These are phyloP conservation scores for Tuber magnatum DNA, from an alignment of 495 filamentous ascomycete species.

Conservation along the genomic window DNA sequence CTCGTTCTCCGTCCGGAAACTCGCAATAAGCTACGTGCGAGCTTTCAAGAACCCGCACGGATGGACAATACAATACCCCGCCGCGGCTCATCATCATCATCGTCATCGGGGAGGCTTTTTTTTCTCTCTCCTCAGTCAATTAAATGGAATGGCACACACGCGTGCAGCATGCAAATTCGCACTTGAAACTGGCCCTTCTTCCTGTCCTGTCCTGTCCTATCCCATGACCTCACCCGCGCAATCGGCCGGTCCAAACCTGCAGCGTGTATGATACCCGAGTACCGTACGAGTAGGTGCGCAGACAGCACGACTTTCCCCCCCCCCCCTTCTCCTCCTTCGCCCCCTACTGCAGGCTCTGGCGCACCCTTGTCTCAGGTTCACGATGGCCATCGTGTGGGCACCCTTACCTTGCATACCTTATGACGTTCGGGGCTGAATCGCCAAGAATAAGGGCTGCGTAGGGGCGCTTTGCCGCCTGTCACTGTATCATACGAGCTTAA, in stretches of 20 bases:
- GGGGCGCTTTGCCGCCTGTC: too few species aligned
- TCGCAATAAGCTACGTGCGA: too few species aligned
- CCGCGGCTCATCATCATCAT: not conserved
- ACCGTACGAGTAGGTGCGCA: too few species aligned
- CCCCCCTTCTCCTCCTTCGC: too few species aligned
- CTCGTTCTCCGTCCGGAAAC: too few species aligned
- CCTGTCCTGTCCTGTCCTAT: too few species aligned
- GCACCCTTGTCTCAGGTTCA: not conserved
- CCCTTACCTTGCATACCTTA: not conserved
- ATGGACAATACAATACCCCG: not conserved
- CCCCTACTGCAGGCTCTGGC: too few species aligned
- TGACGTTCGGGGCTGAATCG: not conserved
- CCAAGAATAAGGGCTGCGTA: not conserved
- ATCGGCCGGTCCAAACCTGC: too few species aligned
- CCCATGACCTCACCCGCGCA: too few species aligned
- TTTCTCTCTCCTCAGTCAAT: not conserved
- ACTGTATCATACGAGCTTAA: not conserved
- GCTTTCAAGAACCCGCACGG: not conserved
- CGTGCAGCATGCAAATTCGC: not conserved
- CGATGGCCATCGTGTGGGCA: not conserved
- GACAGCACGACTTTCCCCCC: not conserved
- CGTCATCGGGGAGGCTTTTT: not conserved
- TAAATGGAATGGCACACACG: not conserved
- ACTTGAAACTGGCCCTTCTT: not conserved
- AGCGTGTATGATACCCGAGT: too few species aligned